Evolutionary conservation across 139 green algal species (phyloP).

Genomic region (Trebouxia sp.): DNA sequence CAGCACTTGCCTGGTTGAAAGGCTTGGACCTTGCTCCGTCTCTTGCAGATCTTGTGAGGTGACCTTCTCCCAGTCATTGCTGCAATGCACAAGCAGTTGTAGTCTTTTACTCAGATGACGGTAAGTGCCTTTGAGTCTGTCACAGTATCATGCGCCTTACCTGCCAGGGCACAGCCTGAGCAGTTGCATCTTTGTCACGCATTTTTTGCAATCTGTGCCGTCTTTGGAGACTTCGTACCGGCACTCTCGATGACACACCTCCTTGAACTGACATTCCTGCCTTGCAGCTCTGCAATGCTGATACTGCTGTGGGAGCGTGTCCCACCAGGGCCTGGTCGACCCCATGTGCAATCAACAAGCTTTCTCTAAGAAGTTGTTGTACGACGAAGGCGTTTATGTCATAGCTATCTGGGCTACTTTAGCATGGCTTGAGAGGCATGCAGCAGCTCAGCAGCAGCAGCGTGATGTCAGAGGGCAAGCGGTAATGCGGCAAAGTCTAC

Average conservation of each 20-base stretch:
- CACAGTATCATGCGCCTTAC: no score
- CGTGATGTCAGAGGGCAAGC: no score
- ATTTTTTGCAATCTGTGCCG: neutral
- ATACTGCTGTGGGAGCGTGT: neutral
- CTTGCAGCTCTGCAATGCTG: neutral
- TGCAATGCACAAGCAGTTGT: no score
- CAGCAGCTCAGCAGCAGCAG: no score
- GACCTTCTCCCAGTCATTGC: slow-evolving; percentile 2
- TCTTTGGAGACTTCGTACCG: neutral
- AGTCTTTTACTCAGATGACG: no score
- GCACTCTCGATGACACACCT: slow-evolving; percentile 7
- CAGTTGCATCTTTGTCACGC: neutral
- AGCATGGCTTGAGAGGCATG: no score
- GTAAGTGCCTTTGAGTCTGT: no score
- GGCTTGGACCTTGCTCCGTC: neutral
- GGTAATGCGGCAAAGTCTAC: no score
- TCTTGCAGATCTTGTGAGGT: neutral
- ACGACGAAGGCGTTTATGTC: no score
- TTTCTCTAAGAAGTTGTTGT: no score
- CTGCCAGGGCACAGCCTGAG: neutral
- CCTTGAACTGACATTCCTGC: slow-evolving; percentile 4
- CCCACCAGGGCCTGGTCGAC: slow-evolving; percentile 11
- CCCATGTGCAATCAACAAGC: no score
- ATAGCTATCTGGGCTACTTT: no score
- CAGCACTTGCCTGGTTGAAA: neutral